Percentiles rank a stretch among this genome's conserved stretches.
Evolutionary conservation across 176 grass and related monocot species (phyloP).

Genomic region (Aegilops umbellulata): DNA sequence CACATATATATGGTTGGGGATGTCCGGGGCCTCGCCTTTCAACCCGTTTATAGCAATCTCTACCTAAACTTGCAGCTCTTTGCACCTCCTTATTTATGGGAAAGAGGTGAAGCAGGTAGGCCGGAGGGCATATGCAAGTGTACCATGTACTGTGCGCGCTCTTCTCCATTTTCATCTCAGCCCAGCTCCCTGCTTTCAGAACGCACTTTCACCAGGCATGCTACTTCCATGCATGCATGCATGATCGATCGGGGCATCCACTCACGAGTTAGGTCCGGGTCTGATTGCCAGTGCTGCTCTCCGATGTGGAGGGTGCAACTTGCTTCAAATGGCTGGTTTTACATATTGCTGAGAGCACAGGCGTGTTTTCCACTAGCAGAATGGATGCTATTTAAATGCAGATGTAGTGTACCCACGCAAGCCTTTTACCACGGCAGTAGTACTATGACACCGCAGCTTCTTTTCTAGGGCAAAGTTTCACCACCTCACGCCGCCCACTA

Average conservation of each 20-base stretch:
- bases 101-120: constrained; percentile 26
- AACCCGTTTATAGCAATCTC: constrained; percentile 2
- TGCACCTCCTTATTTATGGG: constrained; percentile 39
- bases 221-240: constrained; percentile 16
- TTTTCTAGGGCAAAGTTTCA: background rate
- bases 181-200: constrained; percentile 1
- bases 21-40: constrained; percentile 32
- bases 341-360: background rate
- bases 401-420: background rate
- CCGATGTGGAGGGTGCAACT: constrained; percentile 1
- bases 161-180: constrained; percentile 6
- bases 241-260: background rate
- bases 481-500: background rate
- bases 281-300: constrained; percentile 12
- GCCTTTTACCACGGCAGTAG: background rate
- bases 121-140: constrained; percentile 1
- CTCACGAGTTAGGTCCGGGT: constrained; percentile 22
- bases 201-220: background rate
- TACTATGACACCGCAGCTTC: background rate
- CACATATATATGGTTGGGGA: constrained; percentile 36
- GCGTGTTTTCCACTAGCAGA: background rate
- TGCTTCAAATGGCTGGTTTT: background rate
- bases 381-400: background rate
- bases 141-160: background rate
- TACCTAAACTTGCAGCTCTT: constrained; percentile 49